Evolutionary conservation across 1,284 basidiomycete species (phyloP).

Genomic region (Porodaedalea pini): DNA sequence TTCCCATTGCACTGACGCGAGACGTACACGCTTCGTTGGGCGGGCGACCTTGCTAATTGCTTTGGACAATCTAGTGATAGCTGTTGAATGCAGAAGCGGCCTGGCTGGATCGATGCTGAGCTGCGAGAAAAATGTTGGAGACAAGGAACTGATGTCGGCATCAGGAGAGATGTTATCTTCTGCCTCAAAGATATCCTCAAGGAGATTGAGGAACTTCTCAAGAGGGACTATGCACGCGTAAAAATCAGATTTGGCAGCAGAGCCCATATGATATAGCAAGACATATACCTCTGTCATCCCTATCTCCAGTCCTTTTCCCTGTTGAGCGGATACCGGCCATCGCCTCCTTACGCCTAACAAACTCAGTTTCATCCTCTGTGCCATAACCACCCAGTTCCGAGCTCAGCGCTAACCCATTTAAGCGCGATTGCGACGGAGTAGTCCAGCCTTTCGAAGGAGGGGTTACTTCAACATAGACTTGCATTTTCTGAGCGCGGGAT

Average conservation of each 20-base stretch:
- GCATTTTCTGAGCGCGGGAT: constrained; percentile 35
- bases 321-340: constrained; percentile 43
- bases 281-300: constrained; percentile 67
- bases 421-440: constrained; percentile 40
- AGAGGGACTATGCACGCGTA: constrained; percentile 49
- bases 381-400: constrained; percentile 60
- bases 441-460: constrained; percentile 40
- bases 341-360: constrained; percentile 26
- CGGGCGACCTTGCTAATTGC: constrained; percentile 61
- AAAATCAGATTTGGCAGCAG: background rate
- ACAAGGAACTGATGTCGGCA: constrained; percentile 50
- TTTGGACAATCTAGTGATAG: constrained; percentile 70
- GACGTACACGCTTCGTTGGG: constrained; percentile 57
- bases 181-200: constrained; percentile 88
- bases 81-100: constrained; percentile 54
- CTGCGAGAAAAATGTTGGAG: constrained; percentile 63
- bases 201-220: constrained; percentile 65
- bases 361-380: constrained; percentile 45
- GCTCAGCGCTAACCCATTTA: constrained; percentile 30
- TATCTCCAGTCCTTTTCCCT: constrained; percentile 61
- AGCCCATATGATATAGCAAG: constrained; percentile 2
- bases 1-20: constrained; percentile 36
- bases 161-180: constrained; percentile 77
- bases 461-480: constrained; percentile 61
- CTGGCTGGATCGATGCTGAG: constrained; percentile 53